Evolutionary conservation across 106 monocot species (phyloP).

Genomic region (Xerophyta viscosa): DNA sequence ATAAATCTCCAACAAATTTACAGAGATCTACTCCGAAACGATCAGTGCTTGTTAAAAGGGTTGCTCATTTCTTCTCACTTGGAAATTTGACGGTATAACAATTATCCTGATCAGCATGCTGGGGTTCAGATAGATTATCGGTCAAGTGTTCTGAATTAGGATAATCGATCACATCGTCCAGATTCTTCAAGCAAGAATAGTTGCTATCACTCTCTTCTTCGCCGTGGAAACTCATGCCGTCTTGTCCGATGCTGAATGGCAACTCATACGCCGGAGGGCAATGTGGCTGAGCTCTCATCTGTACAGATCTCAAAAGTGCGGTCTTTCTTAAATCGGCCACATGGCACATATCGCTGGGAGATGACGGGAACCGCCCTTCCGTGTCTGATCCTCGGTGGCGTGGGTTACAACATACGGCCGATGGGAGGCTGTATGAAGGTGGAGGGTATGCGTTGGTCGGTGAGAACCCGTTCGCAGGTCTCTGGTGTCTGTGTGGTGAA

Average conservation of each 20-base stretch:
- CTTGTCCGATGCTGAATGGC: slow-evolving; percentile 23
- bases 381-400: slow-evolving; percentile 67
- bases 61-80: slow-evolving; percentile 4
- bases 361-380: slow-evolving; percentile 77
- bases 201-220: slow-evolving; percentile 34
- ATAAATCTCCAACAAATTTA: no score
- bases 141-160: slow-evolving; percentile 21
- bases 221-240: slow-evolving; percentile 30
- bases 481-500: slow-evolving; percentile 59
- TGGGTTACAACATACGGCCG: slow-evolving; percentile 45
- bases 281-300: slow-evolving; percentile 71
- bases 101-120: slow-evolving; percentile 9
- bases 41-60: no score
- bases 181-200: slow-evolving; percentile 25
- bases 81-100: not conserved
- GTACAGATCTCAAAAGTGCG: slow-evolving; percentile 80
- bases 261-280: slow-evolving; percentile 32
- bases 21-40: no score
- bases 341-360: slow-evolving; percentile 88
- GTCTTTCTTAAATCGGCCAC: slow-evolving; percentile 58
- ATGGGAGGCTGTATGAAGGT: slow-evolving; percentile 28
- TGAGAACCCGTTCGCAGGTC: slow-evolving; percentile 2
- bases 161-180: slow-evolving; percentile 21
- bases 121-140: slow-evolving; percentile 17
- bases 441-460: slow-evolving; percentile 20